Percentiles rank a stretch among this genome's conserved stretches.
phyloP scores from a whole-genome alignment of 345 rosid species.

The Cardiospermum halicacabum region DNA sequence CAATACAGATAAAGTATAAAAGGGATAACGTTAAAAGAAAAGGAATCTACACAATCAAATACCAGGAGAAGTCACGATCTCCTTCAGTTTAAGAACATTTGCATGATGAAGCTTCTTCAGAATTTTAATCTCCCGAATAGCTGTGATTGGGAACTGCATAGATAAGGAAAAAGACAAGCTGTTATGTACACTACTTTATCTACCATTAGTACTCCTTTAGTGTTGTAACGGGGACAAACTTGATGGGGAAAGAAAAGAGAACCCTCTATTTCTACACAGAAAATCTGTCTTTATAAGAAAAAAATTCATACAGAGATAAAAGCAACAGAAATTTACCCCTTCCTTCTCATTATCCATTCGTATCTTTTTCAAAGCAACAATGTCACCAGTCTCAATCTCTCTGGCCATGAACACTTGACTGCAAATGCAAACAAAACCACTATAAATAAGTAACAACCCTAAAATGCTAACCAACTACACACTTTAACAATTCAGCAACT shows the following conservation, averaged over 20 bases:
- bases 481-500: too few species aligned
- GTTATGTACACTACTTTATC: too few species aligned
- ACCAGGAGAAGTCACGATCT: slow-evolving; percentile 78
- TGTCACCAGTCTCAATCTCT: slow-evolving; percentile 81
- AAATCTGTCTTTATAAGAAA: too few species aligned
- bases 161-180: neutral
- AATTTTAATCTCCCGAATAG: slow-evolving; percentile 77
- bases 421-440: slow-evolving; percentile 20
- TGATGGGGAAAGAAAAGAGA: too few species aligned
- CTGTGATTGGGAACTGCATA: slow-evolving; percentile 72
- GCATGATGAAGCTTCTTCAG: slow-evolving; percentile 71
- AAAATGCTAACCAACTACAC: neutral
- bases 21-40: neutral
- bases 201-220: too few species aligned
- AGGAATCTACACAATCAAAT: slow-evolving; percentile 6
- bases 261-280: too few species aligned
- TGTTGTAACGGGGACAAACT: too few species aligned
- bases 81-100: slow-evolving; percentile 65
- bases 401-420: slow-evolving; percentile 96
- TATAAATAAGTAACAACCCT: neutral
- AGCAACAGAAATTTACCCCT: slow-evolving; percentile 50
- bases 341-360: slow-evolving; percentile 98
- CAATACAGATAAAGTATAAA: neutral
- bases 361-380: slow-evolving; percentile 88
- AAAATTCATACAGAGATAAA: neutral